A percentile compares a stretch with the other conserved stretches of the same genome.
These are phyloP conservation scores for Neurospora sublineolata DNA, from an alignment of 495 filamentous ascomycete genomes.

Conservation along the genomic window DNA sequence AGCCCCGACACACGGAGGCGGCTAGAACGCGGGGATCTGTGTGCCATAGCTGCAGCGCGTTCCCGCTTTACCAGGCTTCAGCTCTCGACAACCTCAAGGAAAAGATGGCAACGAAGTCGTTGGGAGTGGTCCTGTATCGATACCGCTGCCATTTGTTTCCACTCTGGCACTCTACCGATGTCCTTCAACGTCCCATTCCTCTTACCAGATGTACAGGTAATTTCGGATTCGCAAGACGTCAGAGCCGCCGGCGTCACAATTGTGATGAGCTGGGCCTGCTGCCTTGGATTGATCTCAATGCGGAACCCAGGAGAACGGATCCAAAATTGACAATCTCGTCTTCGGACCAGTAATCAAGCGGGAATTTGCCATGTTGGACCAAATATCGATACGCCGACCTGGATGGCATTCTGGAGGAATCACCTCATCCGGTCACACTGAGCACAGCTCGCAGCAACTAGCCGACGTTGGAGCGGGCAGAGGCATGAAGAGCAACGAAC, in stretches of 20 bases:
- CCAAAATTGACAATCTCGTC: not conserved
- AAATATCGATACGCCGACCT: not conserved
- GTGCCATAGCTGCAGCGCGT: not conserved
- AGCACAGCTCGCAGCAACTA: not conserved
- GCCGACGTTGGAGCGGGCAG: not conserved
- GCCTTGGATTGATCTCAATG: not conserved
- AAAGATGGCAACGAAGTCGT: not conserved
- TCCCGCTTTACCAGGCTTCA: not conserved
- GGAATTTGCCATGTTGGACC: not conserved
- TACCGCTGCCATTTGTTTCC: not conserved
- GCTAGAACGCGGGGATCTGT: not conserved
- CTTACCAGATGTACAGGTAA: not conserved
- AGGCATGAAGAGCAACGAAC: not conserved
- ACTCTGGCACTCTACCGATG: not conserved
- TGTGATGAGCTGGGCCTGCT: not conserved
- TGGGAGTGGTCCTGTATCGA: not conserved
- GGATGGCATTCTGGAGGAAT: not conserved
- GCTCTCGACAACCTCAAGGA: not conserved
- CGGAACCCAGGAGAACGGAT: not conserved
- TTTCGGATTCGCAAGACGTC: not conserved
- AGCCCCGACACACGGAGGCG: not conserved
- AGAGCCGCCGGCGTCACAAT: not conserved
- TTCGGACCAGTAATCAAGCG: not conserved
- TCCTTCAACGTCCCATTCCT: not conserved
- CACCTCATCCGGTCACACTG: not conserved